phyloP scores from a whole-genome alignment of 2,329 filamentous ascomycete species.

The Penicillium palitans region DNA sequence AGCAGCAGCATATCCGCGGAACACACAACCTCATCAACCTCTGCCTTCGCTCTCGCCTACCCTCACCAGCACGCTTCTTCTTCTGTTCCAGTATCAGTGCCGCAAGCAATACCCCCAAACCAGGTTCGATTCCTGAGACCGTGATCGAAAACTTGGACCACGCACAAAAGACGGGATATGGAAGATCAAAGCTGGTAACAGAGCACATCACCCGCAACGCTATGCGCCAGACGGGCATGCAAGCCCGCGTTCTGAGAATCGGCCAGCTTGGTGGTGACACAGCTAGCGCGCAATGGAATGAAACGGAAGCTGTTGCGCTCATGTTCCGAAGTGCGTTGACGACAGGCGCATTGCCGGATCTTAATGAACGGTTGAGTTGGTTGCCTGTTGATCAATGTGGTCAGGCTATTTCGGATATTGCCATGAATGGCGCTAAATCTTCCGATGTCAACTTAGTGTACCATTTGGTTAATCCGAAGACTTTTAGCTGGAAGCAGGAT shows the following conservation, averaged over 20 bases:
- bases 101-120: slow-evolving; percentile 38
- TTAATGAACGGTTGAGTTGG: slow-evolving; percentile 49
- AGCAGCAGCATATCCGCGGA: slow-evolving; percentile 54
- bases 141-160: slow-evolving; percentile 37
- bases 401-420: slow-evolving; percentile 38
- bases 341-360: slow-evolving; percentile 47
- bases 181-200: slow-evolving; percentile 42
- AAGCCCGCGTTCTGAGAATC: slow-evolving; percentile 37
- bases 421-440: slow-evolving; percentile 27
- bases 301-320: slow-evolving; percentile 50
- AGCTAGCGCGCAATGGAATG: slow-evolving; percentile 25
- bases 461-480: slow-evolving; percentile 54
- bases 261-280: slow-evolving; percentile 41
- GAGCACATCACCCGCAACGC: slow-evolving; percentile 39
- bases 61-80: slow-evolving; percentile 44
- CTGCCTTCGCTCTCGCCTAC: slow-evolving; percentile 36
- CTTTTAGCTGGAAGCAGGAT: slow-evolving; percentile 39
- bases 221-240: slow-evolving; percentile 26
- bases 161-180: slow-evolving; percentile 48
- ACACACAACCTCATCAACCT: slow-evolving; percentile 49
- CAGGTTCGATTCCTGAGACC: slow-evolving; percentile 37
- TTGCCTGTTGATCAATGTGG: slow-evolving; percentile 46
- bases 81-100: slow-evolving; percentile 55
- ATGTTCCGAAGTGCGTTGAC: slow-evolving; percentile 52
- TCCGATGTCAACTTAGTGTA: slow-evolving; percentile 41